Evolutionary conservation across 768 basidiomycete genomes (phyloP).

Genomic region (Rhizopogon vinicolor): DNA sequence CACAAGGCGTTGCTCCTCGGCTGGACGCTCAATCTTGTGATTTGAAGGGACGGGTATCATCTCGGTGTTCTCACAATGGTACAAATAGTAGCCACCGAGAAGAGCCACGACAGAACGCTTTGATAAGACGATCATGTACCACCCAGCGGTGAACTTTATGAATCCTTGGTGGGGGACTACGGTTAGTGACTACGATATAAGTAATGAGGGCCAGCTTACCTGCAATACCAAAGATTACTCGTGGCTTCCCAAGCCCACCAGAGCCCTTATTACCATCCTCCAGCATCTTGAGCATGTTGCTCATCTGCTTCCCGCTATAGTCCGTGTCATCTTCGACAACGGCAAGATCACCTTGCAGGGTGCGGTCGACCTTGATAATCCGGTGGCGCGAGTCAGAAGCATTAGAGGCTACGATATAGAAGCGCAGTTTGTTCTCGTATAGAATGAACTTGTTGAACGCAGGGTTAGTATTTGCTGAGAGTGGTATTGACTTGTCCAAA

Average conservation of each 20-base stretch:
- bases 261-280: constrained; percentile 90
- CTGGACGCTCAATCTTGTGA: constrained; percentile 81
- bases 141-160: constrained; percentile 90
- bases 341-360: constrained; percentile 64
- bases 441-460: constrained; percentile 79
- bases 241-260: constrained; percentile 80
- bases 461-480: background rate
- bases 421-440: constrained; percentile 88
- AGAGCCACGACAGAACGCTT: constrained; percentile 91
- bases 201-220: constrained; percentile 37
- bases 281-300: constrained; percentile 87
- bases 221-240: constrained; percentile 78
- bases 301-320: constrained; percentile 89
- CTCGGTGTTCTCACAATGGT: constrained; percentile 91
- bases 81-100: constrained; percentile 92
- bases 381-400: constrained; percentile 83
- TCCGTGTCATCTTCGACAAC: constrained; percentile 86
- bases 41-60: constrained; percentile 73
- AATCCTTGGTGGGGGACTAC: constrained; percentile 50
- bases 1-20: constrained; percentile 86
- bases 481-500: background rate
- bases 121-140: constrained; percentile 90
- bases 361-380: constrained; percentile 92
- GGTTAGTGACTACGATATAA: background rate
- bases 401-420: constrained; percentile 91